Evolutionary conservation across 306 rosid species (phyloP).

Genomic region (Acacia confusa): DNA sequence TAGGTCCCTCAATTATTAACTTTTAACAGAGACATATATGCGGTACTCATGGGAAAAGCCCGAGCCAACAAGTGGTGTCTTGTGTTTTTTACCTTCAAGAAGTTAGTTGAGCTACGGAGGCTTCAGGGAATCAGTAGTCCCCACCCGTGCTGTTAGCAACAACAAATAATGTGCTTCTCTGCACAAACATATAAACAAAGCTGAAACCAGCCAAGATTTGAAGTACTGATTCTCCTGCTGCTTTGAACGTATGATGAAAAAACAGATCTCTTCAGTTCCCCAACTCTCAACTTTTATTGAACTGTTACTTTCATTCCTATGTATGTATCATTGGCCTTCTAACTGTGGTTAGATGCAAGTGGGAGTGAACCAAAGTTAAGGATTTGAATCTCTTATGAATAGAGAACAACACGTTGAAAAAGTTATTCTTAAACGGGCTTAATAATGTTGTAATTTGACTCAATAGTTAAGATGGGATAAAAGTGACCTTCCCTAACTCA

Average conservation of each 20-base stretch:
- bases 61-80: background rate
- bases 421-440: background rate
- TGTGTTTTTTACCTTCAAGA: background rate
- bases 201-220: background rate
- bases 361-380: background rate
- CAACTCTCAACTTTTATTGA: background rate
- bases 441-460: no score
- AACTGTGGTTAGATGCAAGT: background rate
- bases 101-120: background rate
- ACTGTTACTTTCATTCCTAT: background rate
- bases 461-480: background rate
- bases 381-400: background rate
- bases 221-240: background rate
- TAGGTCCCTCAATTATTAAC: background rate
- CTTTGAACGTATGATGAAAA: background rate
- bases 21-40: background rate
- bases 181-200: background rate
- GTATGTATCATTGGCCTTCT: background rate
- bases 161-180: background rate
- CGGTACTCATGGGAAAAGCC: background rate
- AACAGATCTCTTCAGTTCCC: background rate
- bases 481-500: background rate
- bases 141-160: background rate
- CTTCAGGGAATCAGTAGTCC: constrained; percentile 7
- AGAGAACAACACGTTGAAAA: background rate